Evolutionary conservation across 768 basidiomycete species (phyloP), one percentile per base, ranked within the genome.

Genomic region (Coprinellus micaceus): DNA sequence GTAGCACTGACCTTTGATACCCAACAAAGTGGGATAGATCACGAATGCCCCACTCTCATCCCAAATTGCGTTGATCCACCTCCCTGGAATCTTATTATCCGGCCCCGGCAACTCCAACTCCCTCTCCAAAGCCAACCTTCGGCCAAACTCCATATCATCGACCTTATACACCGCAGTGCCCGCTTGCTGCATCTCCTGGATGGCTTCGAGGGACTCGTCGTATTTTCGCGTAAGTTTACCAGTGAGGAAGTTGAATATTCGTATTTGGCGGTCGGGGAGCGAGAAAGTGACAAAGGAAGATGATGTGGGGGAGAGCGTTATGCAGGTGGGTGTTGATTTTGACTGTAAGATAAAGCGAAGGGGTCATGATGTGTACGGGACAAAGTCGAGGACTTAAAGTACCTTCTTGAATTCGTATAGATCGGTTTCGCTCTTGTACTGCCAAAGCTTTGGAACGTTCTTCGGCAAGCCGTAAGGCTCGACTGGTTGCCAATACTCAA

Each of bases 111-210:
- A 73, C 72, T 98, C 94, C 41, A 99, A 71, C 65, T 98, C 97
- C 59, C 91, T 79, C 70, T 99, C 97, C 28, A 87, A 77, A 3
- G 96, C 96, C 59, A 98, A 75, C n/a, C 96, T 81, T 55, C 96
- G 79, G n/a, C 96, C 94, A 65, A 99, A 98, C 69, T 99, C 97
- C 97, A 99, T 99, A 71, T 98, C 94, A 53, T 99, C 97, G 17
- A 98, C 85, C 63, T 84, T 88, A 71, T 89, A 91, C 19, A 92
- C 82, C 0, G 91, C 89, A 3, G 97, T 97, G 1, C 94, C 96
- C 1, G 94, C 95, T 69, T 98, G 97, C 69, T 99, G 97, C 94
- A 99, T 98, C 70, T 98, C 95, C 67, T 96, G 92, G 37, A 95
- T 90, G 0, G 97, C 95, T 26, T 82, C 74, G 5, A 98, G 79